phyloP scores from a whole-genome alignment of 163 green algal genomes.

The Scenedesmus sp. region DNA sequence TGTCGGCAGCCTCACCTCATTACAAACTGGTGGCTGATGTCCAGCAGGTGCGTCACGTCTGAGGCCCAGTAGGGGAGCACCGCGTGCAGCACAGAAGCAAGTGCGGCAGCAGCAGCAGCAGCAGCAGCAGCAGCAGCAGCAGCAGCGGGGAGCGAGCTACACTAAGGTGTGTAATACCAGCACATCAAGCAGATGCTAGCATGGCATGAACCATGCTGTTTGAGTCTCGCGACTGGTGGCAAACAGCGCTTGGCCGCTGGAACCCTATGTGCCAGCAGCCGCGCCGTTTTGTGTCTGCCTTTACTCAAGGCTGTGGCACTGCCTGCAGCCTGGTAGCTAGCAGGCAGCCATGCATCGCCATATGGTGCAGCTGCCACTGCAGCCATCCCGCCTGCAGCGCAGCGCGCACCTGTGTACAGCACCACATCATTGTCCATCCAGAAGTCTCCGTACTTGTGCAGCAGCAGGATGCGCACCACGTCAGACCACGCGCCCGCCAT shows the following conservation, averaged over 20 bases:
- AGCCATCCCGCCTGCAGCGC: neutral
- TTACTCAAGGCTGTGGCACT: too few species aligned
- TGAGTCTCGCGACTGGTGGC: too few species aligned
- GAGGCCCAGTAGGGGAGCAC: too few species aligned
- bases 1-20: neutral
- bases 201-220: too few species aligned
- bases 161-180: too few species aligned
- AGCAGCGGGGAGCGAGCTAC: too few species aligned
- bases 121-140: neutral
- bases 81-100: neutral
- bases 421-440: conserved; percentile 51
- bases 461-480: conserved; percentile 37
- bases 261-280: too few species aligned
- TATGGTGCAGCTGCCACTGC: too few species aligned
- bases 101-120: neutral
- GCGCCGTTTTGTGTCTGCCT: too few species aligned
- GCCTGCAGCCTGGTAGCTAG: neutral
- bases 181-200: too few species aligned
- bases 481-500: neutral
- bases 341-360: neutral
- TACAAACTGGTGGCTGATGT: conserved; percentile 32
- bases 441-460: conserved; percentile 46
- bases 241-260: too few species aligned
- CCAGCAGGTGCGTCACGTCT: conserved; percentile 29
- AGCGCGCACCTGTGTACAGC: neutral